Conservation (phyloP, 805 yeast species). For the Lachancea quebecensis region DNA sequence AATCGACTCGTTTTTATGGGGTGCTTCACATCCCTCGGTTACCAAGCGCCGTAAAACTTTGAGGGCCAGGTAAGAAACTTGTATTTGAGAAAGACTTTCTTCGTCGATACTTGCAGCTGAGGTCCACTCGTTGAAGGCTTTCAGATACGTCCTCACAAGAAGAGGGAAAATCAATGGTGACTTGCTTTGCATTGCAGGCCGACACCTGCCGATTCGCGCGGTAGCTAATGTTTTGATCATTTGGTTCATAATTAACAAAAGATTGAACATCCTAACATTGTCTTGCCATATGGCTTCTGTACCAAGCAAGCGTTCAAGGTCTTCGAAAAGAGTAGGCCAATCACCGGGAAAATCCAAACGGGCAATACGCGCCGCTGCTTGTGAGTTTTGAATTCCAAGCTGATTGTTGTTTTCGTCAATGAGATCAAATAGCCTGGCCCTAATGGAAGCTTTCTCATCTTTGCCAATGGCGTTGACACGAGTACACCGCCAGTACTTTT, state of each 20-base stretch:
- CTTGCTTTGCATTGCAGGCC: slow-evolving; percentile 68
- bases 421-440: slow-evolving; percentile 48
- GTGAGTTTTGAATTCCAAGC: slow-evolving; percentile 76
- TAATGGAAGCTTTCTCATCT: slow-evolving; percentile 66
- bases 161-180: slow-evolving; percentile 57
- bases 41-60: slow-evolving; percentile 69
- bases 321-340: slow-evolving; percentile 80
- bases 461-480: slow-evolving; percentile 46
- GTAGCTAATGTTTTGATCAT: slow-evolving; percentile 65
- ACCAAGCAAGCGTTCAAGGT: slow-evolving; percentile 41
- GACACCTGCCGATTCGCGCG: slow-evolving; percentile 77
- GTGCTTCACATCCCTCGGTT: slow-evolving; percentile 68
- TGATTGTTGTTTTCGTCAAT: slow-evolving; percentile 68
- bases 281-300: slow-evolving; percentile 39
- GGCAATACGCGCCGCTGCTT: slow-evolving; percentile 69
- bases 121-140: slow-evolving; percentile 60
- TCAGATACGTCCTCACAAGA: slow-evolving; percentile 51
- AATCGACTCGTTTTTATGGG: slow-evolving; percentile 49
- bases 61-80: slow-evolving; percentile 69
- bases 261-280: slow-evolving; percentile 51
- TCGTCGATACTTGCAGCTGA: slow-evolving; percentile 26
- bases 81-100: slow-evolving; percentile 45
- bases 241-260: slow-evolving; percentile 65
- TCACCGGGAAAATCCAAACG: slow-evolving; percentile 79
- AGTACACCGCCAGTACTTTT: slow-evolving; percentile 74